Conservation (phyloP, 495 filamentous ascomycete species). For the Parachaetomium inaequale region DNA sequence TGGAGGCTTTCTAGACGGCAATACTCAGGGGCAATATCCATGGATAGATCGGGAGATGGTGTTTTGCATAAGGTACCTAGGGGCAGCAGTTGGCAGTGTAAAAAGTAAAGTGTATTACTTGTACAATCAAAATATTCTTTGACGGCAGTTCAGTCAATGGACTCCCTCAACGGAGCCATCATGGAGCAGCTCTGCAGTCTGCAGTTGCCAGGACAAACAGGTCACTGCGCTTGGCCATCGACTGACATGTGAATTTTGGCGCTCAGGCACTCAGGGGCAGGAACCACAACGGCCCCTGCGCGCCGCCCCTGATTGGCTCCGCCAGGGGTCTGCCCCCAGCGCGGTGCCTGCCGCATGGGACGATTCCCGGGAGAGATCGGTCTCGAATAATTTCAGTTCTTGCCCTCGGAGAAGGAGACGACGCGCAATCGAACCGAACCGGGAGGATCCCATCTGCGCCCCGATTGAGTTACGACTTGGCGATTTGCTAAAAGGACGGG, state of each 20-base stretch:
- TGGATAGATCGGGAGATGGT: too few relatives aligned
- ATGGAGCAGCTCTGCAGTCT: background rate
- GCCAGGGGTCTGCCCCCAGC: background rate
- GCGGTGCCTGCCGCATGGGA: conserved; percentile 29
- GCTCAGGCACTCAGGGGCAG: conserved; percentile 23
- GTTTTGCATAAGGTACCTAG: too few relatives aligned
- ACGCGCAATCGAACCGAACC: conserved; percentile 4
- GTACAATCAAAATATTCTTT: background rate
- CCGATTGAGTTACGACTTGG: background rate
- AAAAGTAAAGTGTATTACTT: background rate
- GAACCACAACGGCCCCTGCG: conserved; percentile 8
- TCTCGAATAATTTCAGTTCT: conserved; percentile 14
- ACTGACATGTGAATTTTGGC: conserved; percentile 36
- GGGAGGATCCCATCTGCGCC: background rate
- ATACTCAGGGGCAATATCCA: too few relatives aligned
- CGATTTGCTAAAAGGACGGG: background rate
- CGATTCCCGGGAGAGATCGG: conserved; percentile 21
- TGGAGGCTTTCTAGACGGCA: conserved; percentile 12
- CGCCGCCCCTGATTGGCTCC: conserved; percentile 21
- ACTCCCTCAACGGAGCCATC: too few relatives aligned
- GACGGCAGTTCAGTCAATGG: background rate
- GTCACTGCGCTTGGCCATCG: conserved; percentile 24
- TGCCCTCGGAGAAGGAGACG: background rate
- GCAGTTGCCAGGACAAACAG: background rate
- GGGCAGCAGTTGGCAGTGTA: background rate